Base-by-base conservation (phyloP, 345 rosid species). In the Aegle marmelos region DNA sequence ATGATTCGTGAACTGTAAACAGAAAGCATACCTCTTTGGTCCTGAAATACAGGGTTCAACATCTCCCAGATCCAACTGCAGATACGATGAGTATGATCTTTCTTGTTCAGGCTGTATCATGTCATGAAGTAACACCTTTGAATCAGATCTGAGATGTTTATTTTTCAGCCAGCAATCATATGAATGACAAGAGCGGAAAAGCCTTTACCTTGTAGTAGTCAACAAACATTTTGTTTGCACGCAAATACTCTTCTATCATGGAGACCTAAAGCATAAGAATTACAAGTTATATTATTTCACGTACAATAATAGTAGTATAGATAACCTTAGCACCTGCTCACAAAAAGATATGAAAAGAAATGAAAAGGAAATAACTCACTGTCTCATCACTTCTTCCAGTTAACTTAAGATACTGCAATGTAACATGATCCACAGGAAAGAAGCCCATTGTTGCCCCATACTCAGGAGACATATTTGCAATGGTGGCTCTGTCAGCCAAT, bases 391-490 rank as follows among this genome's bases (percentile, higher is more conserved):
- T 91, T 81, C 96, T 89, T 79, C 98, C 98, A 24, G 96, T 94
- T 85, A 94, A 85, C 85, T 88, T 92, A 24, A 94, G 90, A 81
- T 94, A 94, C 76, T 93, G 89, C 79, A 94, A 70, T 1, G 98
- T 94, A 77, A 90, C 97, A 86, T 90, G 92, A 77, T 94, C 98
- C 67, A 94, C 95, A 61, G 94, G 98, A 85, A 94, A 94, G 89
- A 94, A 94, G 22, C 97, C 98, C 98, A 94, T 93, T 30, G 97
- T 94, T 79, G 98, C 97, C 73, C 97, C 98, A 85, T 94, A 94
- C 83, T 93, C 97, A 7, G 98, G 98, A 66, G 97, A 94, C 98
- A 94, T 93, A 78, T 94, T 93, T 31, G 98, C 95, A 80, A 94
- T 91, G 19, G 97, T 94, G 61, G 97, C 97, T 73, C 98, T 85